Base-by-base conservation (phyloP, 2,329 filamentous ascomycete genomes). In the Verticillium nonalfalfae region DNA sequence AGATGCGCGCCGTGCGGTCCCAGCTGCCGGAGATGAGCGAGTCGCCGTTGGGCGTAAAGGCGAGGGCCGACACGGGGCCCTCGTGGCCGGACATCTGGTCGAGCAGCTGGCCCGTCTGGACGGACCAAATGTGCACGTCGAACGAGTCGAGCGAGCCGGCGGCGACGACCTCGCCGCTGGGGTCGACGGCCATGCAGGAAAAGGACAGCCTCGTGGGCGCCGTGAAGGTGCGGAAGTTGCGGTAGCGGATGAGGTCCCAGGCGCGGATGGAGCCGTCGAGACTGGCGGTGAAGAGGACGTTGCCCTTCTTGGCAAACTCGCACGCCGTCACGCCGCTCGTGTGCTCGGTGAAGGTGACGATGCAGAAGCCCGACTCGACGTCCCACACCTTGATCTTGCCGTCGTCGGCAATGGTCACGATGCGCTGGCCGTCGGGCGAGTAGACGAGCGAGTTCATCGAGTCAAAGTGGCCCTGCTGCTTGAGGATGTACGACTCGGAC, bases 381-480 rank as follows among this genome's bases (percentile, higher is more conserved):
- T 99, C 95, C 95, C 95, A 99, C 38, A 99, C 91, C 74, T 99
- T 99, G 74, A 99, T 90, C 76, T 98, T 98, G 59, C 95, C 95
- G 73, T 99, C 96, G 69, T 99, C 96, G 2, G 95, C 91, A 2
- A 92, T 90, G 0, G 95, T 99, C 63, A 99, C 89, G 65, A 99
- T 91, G 45, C 90, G 88, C 70, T 96, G 91, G 4, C 95, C 94
- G 70, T 97, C 94, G 0, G 95, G 93, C 5, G 95, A 94, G 75
- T 98, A 99, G 9, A 90, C 89, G 4, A 99, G 81, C 0, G 93
- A 85, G 74, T 98, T 98, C 85, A 98, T 93, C 2, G 92, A 90
- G 73, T 99, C 95, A 66, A 97, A 93, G 75, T 99, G 95, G 0
- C 94, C 95, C 75, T 98, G 95, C 72, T 99, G 95, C 76, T 99